phyloP scores from a whole-genome alignment of 208 protist species.

The Leishmania major region DNA sequence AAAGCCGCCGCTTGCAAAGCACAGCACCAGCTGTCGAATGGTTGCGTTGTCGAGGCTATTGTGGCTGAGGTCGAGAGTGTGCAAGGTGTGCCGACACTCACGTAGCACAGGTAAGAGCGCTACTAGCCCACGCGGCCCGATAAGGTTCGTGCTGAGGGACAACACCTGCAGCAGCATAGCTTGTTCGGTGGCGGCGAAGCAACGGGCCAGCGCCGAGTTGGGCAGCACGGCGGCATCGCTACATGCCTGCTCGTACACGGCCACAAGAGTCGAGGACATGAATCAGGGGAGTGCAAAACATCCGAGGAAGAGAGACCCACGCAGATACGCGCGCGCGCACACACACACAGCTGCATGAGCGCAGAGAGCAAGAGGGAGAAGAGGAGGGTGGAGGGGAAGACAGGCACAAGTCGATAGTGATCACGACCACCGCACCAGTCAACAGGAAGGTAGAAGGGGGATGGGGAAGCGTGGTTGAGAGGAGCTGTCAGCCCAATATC shows the following conservation, averaged over 20 bases:
- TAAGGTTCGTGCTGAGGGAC: conserved; percentile 44
- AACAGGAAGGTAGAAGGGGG: not conserved
- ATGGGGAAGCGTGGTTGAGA: not conserved
- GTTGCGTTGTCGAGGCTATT: conserved; percentile 51
- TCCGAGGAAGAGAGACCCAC: not conserved
- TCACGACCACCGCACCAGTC: not conserved
- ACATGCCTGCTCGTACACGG: conserved; percentile 34
- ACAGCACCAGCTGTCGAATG: conserved; percentile 25
- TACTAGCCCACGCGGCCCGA: conserved; percentile 50
- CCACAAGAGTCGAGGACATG: conserved; percentile 9
- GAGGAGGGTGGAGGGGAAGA: not conserved
- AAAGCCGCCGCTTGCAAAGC: conserved; percentile 33
- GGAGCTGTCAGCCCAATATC: not conserved
- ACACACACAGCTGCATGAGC: not conserved
- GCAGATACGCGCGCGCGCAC: not conserved
- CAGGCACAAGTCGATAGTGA: not conserved
- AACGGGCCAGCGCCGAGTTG: conserved; percentile 25
- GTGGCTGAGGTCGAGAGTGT: conserved; percentile 53
- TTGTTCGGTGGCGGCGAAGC: conserved; percentile 3
- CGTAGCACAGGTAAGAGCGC: conserved; percentile 38
- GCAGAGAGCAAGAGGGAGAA: not conserved
- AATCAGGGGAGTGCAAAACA: not conserved
- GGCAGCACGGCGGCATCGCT: conserved; percentile 7
- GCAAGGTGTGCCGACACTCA: conserved; percentile 39
- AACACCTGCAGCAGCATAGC: conserved; percentile 29